Base-by-base conservation (phyloP, 192 early-diverging fungal genomes). In the Entomortierella beljakovae region DNA sequence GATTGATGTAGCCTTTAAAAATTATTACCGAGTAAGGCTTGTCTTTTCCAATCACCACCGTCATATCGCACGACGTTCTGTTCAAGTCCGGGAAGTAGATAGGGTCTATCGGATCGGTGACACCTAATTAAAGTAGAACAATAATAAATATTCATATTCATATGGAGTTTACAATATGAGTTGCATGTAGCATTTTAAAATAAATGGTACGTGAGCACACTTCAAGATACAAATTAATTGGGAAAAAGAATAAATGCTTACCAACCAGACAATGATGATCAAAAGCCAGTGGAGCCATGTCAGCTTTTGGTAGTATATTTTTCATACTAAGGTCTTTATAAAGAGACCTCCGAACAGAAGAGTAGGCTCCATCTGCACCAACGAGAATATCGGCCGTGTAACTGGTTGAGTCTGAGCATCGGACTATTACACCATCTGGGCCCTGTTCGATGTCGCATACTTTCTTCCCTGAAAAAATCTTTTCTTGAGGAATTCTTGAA, bases 31-130 rank as follows among this genome's bases (percentile, higher is more conserved):
- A 75, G 34, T 75, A 75, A 11, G 72, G 72, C 29, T 75, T 75
- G 49, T 75, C 72, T 52, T 75, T 75, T 31, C 72, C 72, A 35
- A 75, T 66, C 11, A 75, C 72, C 15, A 75, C 72, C 64, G 68
- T 66, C 72, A 75, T 75, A 23, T 75, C 72, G 29, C 72, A 67
- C 29, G 72, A 68, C 18, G 31, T 32, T 42, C 50, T 37, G 42
- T 49, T 55, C 58, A 75, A 34, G 33, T 75, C 72, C 35, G 72
- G 72, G 31, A 75, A 75, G 34, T 75, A 75, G 42, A 75, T 62
- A 0, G 72, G 72, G 26, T 75, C 72, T 23, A 75, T 75, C 33
- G 72, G 72, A 49, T 75, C 64, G 23, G 72, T 75, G 4, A 75
- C 33, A 26, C 72, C 72, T 75, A 50, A 13, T 38, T 15, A 16